phyloP scores from a whole-genome alignment of 495 filamentous ascomycete genomes.

The Aspergillus saccharolyticus region DNA sequence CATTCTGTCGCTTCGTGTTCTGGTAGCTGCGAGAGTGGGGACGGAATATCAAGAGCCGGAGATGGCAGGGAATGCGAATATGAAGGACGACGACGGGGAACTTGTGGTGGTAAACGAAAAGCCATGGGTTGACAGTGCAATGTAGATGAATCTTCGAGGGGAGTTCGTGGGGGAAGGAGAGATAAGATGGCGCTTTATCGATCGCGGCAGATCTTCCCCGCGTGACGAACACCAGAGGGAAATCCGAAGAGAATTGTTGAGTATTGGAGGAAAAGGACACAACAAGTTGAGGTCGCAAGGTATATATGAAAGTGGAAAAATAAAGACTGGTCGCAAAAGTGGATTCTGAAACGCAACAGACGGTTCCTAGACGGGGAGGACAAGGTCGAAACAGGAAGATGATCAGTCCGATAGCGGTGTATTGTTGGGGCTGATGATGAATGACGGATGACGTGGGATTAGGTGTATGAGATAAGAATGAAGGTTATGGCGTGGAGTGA shows the following conservation, averaged over 20 bases:
- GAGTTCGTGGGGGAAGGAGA: constrained; percentile 6
- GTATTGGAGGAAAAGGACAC: background rate
- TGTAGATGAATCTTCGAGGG: background rate
- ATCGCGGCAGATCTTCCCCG: constrained; percentile 26
- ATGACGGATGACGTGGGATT: constrained; percentile 4
- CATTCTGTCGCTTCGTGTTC: constrained; percentile 80
- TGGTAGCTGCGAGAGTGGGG: constrained; percentile 31
- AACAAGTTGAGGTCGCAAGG: background rate
- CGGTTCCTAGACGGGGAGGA: background rate
- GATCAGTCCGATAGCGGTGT: constrained; percentile 3
- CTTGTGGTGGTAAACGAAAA: constrained; percentile 71
- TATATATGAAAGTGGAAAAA: background rate
- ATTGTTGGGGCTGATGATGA: constrained; percentile 1
- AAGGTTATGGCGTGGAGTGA: background rate
- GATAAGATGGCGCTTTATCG: constrained; percentile 18
- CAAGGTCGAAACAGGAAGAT: background rate
- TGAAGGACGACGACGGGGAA: constrained; percentile 54
- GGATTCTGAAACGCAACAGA: background rate
- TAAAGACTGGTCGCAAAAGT: background rate
- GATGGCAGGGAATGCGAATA: constrained; percentile 46
- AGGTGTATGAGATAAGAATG: background rate
- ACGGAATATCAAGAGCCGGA: constrained; percentile 31
- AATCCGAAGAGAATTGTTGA: background rate
- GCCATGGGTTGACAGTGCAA: constrained; percentile 56
- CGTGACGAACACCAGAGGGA: constrained; percentile 7